These are phyloP conservation scores for Nemania diffusa DNA, from an alignment of 2,329 filamentous ascomycete genomes.

Conservation along the genomic window DNA sequence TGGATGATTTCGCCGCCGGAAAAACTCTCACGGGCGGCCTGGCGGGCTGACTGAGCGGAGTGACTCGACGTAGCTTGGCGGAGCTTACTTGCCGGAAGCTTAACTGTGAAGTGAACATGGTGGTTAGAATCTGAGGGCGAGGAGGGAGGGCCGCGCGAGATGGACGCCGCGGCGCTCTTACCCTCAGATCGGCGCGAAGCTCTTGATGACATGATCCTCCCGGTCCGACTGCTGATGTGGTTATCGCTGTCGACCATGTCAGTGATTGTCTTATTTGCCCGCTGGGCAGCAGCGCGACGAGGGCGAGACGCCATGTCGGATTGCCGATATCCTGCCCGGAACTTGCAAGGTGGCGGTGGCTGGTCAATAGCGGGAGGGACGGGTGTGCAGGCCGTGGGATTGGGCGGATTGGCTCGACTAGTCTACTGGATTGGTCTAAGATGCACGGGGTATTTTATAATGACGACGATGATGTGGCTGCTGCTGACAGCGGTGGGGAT, in stretches of 20 bases:
- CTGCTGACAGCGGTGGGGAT: conserved; percentile 6
- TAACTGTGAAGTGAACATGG: conserved; percentile 63
- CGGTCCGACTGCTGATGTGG: conserved; percentile 49
- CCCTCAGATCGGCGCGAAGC: conserved; percentile 61
- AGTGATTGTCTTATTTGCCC: conserved; percentile 59
- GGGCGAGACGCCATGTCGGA: conserved; percentile 48
- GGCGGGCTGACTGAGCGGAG: conserved; percentile 48
- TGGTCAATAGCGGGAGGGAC: conserved; percentile 1
- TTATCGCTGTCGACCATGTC: conserved; percentile 63
- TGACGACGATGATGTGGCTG: conserved; percentile 1
- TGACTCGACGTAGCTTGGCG: conserved; percentile 61
- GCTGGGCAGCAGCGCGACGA: conserved; percentile 58
- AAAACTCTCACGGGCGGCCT: conserved; percentile 52
- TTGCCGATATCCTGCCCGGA: conserved; percentile 11
- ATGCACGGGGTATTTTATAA: background rate
- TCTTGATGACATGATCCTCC: conserved; percentile 60
- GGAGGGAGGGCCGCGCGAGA: conserved; percentile 57
- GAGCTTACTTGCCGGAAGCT: conserved; percentile 62
- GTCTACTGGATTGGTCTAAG: conserved; percentile 20
- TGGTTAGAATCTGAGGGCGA: conserved; percentile 57
- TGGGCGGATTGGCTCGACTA: background rate
- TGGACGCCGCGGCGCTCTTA: conserved; percentile 56
- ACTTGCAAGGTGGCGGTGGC: background rate
- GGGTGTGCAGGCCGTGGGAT: conserved; percentile 10
- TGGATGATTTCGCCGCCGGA: conserved; percentile 60